Base-by-base conservation (phyloP, 2,329 filamentous ascomycete genomes). In the Cercospora zeina region DNA sequence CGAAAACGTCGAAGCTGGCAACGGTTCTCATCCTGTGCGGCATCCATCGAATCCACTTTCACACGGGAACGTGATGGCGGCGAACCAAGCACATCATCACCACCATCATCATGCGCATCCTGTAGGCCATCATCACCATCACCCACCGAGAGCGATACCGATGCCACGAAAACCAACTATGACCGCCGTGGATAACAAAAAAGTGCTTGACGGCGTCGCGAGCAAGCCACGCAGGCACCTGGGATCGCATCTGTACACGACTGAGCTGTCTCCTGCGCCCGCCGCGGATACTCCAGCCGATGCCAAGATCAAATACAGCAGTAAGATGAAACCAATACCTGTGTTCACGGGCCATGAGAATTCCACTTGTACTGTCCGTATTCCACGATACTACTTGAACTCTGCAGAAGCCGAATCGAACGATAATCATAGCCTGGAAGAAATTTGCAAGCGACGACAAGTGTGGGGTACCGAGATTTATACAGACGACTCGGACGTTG, bases 401-500 rank as follows among this genome's bases (percentile, higher is more conserved):
- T 56, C 62, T 33, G 63, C 64, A 2, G 55, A 67, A 16, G 24
- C 42, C 14, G 62, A 62, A 24, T 39, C 65, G 13, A 66, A 67
- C 10, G 64, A 67, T 30, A 76, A 85, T 0, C 77, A 82, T 7
- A 85, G 89, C 24, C 84, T 93, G 31, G 90, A 95, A 73, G 90
- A 96, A 68, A 93, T 97, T 56, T 96, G 92, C 10, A 79, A 86
- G 7, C 85, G 91, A 34, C 85, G 89, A 19, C 90, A 90, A 7
- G 76, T 99, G 0, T 99, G 93, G 93, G 95, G 95, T 1, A 95
- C 91, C 0, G 93, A 96, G 37, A 84, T 99, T 6, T 97, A 97
- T 73, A 96, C 92, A 0, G 95, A 99, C 69, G 95, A 99, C 76
- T 96, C 92, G 0, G 95, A 99, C 72, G 87, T 95, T 0, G 84